These are phyloP conservation scores for Eutrema yunnanense DNA, from an alignment of 345 rosid genomes.

Conservation along the genomic window DNA sequence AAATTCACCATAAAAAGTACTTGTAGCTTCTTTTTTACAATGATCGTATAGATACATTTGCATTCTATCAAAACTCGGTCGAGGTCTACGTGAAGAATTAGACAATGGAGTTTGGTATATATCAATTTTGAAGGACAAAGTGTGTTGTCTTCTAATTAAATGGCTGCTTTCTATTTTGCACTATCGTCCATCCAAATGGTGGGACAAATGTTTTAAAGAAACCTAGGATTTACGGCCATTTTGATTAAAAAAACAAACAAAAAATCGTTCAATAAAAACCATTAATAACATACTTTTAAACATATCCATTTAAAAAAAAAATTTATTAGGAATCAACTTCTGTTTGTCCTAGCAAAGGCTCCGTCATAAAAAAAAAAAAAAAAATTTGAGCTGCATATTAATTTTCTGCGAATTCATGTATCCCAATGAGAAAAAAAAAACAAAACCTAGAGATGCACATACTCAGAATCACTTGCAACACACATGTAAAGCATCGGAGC, in stretches of 20 bases:
- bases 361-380: too few species aligned
- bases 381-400: too few species aligned
- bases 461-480: conserved; percentile 15
- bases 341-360: not conserved
- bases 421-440: too few species aligned
- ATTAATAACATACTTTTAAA: too few species aligned
- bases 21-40: not conserved
- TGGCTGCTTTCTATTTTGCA: conserved; percentile 7
- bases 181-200: conserved; percentile 1
- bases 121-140: conserved; percentile 14
- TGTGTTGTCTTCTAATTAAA: conserved; percentile 13
- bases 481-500: conserved; percentile 23
- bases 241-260: not conserved
- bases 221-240: not conserved
- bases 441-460: not conserved
- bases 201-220: not conserved
- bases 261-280: not conserved
- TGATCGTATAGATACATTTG: not conserved
- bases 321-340: not conserved
- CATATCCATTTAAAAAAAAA: not conserved
- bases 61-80: not conserved
- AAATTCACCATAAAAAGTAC: conserved; percentile 12
- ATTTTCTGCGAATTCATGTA: not conserved
- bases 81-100: not conserved
- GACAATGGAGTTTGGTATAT: conserved; percentile 22